Evolutionary conservation across 805 yeast species (phyloP).

Genomic region (Helenozyma baotianmanensis): DNA sequence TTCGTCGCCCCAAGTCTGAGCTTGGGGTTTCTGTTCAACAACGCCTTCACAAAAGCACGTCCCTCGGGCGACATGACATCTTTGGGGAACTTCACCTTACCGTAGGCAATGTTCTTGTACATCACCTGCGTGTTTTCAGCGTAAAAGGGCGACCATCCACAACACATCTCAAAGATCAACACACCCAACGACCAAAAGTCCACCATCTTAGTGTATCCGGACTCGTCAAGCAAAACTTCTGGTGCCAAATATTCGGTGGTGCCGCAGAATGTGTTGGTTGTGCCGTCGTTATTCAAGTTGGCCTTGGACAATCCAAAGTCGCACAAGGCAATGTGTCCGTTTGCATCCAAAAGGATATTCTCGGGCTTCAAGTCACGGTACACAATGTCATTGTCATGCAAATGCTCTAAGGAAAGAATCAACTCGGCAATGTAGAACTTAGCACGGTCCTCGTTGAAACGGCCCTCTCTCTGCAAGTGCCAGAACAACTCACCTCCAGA

Average conservation of each 20-base stretch:
- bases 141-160: conserved; percentile 99
- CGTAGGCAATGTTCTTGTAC: conserved; percentile 98
- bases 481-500: conserved; percentile 96
- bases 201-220: conserved; percentile 97
- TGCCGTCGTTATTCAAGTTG: conserved; percentile 75
- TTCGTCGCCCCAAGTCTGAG: conserved; percentile 89
- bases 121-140: conserved; percentile 98
- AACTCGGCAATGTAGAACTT: conserved; percentile 96
- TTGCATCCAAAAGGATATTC: conserved; percentile 89
- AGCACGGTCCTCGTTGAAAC: conserved; percentile 89
- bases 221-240: conserved; percentile 89
- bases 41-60: conserved; percentile 90
- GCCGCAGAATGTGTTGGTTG: conserved; percentile 97
- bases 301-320: conserved; percentile 97
- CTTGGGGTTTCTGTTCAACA: conserved; percentile 90
- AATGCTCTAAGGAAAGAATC: conserved; percentile 86
- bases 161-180: conserved; percentile 95
- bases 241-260: conserved; percentile 98
- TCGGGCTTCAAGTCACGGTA: conserved; percentile 97
- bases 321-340: conserved; percentile 95
- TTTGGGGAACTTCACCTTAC: conserved; percentile 95
- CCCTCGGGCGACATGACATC: conserved; percentile 93
- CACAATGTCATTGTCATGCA: conserved; percentile 93
- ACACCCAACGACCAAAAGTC: conserved; percentile 99
- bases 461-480: conserved; percentile 95